phyloP scores from a whole-genome alignment of 2,329 filamentous ascomycete genomes.

The Ophiostoma himal-ulmi region DNA sequence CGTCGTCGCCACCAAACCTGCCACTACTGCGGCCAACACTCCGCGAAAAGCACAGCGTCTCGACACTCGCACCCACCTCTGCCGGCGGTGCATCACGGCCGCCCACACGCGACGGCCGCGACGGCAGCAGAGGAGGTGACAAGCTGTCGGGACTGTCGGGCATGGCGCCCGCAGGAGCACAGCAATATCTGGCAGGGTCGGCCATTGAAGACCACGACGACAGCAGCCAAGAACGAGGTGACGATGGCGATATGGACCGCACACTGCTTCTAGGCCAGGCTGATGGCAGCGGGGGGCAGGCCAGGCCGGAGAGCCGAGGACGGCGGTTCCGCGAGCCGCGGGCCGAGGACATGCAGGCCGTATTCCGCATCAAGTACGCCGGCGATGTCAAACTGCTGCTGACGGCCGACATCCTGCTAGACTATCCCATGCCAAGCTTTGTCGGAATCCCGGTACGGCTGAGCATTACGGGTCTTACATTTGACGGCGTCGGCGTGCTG shows the following conservation, averaged over 20 bases:
- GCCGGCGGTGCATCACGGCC: slow-evolving; percentile 45
- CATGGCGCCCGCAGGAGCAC: slow-evolving; percentile 21
- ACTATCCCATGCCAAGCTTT: slow-evolving; percentile 98
- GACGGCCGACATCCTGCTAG: slow-evolving; percentile 89
- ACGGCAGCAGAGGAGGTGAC: slow-evolving; percentile 21
- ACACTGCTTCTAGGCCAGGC: slow-evolving; percentile 19
- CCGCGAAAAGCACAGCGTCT: slow-evolving; percentile 57
- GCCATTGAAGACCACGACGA: slow-evolving; percentile 34
- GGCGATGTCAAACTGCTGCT: slow-evolving; percentile 83
- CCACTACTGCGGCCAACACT: slow-evolving; percentile 32
- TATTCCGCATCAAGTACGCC: slow-evolving; percentile 83
- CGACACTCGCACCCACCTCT: slow-evolving; percentile 53
- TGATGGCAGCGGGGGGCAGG: slow-evolving; percentile 20
- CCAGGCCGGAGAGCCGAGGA: slow-evolving; percentile 10
- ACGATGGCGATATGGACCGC: slow-evolving; percentile 28
- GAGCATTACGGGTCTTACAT: slow-evolving; percentile 89
- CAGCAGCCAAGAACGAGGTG: slow-evolving; percentile 27
- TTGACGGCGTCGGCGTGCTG: slow-evolving; percentile 88
- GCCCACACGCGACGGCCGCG: slow-evolving; percentile 49
- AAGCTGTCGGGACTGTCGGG: background rate
- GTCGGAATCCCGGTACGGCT: slow-evolving; percentile 91
- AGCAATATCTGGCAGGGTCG: slow-evolving; percentile 32
- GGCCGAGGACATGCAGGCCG: slow-evolving; percentile 83
- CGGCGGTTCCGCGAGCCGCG: slow-evolving; percentile 57
- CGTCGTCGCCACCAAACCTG: slow-evolving; percentile 13